Evolutionary conservation across 1,139 yeast species (phyloP).

Genomic region (Suhomyces taliae): DNA sequence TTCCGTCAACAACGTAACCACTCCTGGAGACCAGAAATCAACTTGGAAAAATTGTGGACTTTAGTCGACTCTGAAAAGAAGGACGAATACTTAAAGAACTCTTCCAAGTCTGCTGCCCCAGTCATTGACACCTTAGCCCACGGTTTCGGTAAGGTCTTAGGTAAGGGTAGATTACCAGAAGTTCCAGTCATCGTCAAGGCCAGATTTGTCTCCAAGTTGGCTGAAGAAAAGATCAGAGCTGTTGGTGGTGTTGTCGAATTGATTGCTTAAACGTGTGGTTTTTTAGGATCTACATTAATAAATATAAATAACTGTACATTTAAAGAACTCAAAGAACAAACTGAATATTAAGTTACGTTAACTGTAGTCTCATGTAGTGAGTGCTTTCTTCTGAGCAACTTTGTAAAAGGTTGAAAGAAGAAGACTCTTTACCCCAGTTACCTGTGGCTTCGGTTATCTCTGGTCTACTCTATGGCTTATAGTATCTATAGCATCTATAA

Average conservation of each 20-base stretch:
- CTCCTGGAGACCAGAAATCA: constrained; percentile 97
- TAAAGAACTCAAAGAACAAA: neutral
- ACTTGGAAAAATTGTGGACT: constrained; percentile 99
- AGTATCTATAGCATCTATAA: no score
- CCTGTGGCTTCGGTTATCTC: neutral
- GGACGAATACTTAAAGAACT: constrained; percentile 86
- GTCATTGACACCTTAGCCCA: constrained; percentile 99
- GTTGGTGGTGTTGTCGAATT: constrained; percentile 99
- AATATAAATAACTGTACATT: constrained; percentile 14
- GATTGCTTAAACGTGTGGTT: constrained; percentile 67
- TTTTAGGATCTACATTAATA: constrained; percentile 14
- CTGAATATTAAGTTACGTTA: neutral
- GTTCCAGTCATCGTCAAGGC: constrained; percentile 99
- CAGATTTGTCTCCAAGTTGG: constrained; percentile 97
- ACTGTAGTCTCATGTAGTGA: no score
- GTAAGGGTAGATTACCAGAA: constrained; percentile 97
- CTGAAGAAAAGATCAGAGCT: constrained; percentile 99
- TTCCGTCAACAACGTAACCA: constrained; percentile 97
- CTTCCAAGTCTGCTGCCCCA: constrained; percentile 92
- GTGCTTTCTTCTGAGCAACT: no score
- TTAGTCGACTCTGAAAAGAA: constrained; percentile 92
- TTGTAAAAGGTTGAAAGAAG: no score
- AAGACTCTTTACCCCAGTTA: no score
- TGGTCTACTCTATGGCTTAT: no score
- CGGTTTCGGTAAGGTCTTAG: constrained; percentile 99